These are phyloP conservation scores for Notholithocarpus densiflorus DNA, from an alignment of 306 rosid species.

Conservation along the genomic window DNA sequence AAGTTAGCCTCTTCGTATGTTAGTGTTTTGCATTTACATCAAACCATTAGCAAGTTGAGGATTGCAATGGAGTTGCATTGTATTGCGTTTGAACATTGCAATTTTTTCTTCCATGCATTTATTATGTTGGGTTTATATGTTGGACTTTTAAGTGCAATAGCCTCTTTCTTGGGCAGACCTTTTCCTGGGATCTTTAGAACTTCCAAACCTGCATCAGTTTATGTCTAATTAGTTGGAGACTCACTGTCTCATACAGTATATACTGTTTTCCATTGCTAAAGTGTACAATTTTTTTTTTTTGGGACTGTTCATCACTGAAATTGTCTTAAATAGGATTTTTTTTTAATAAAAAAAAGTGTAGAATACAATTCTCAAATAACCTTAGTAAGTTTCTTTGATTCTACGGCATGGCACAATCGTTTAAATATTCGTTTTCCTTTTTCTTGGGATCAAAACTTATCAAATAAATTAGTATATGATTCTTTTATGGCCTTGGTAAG, in stretches of 20 bases:
- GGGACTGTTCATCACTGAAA: not conserved
- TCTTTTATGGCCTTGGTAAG: too few species aligned
- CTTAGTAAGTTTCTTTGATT: too few species aligned
- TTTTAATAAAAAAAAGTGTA: not conserved
- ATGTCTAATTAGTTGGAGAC: not conserved
- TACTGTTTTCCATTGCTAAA: not conserved
- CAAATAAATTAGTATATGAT: too few species aligned
- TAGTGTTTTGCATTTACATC: not conserved
- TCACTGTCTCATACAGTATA: not conserved
- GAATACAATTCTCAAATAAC: not conserved
- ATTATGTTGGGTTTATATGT: too few species aligned
- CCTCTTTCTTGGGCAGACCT: not conserved
- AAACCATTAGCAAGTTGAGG: not conserved
- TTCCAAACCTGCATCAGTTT: not conserved
- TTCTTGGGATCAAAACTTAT: too few species aligned
- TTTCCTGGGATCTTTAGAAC: not conserved
- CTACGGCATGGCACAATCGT: too few species aligned
- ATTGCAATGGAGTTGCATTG: too few species aligned
- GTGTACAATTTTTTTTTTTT: not conserved
- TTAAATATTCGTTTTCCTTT: too few species aligned
- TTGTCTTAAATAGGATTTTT: not conserved
- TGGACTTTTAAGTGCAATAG: not conserved
- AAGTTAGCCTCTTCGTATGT: conserved; percentile 5
- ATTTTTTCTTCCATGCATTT: too few species aligned
- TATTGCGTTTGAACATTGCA: too few species aligned